A percentile compares a stretch with the other conserved stretches of the same genome.
These are phyloP conservation scores for Irpex sp. DNA, from an alignment of 1,284 basidiomycete species.

Conservation along the genomic window DNA sequence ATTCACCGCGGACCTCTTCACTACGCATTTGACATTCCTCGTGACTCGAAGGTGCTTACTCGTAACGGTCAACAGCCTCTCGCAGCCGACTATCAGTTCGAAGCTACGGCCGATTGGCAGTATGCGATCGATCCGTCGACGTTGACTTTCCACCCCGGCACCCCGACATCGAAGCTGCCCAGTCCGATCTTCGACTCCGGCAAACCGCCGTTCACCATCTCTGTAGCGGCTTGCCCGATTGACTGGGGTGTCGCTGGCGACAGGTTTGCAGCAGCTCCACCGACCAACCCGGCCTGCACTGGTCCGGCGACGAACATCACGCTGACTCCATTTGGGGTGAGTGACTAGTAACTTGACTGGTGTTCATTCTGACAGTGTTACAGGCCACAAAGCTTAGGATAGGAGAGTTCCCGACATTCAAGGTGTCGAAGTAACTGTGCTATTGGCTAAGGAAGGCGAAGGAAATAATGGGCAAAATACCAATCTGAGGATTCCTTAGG, in stretches of 20 bases:
- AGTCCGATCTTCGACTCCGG: constrained; percentile 55
- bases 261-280: constrained; percentile 48
- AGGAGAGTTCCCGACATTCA: constrained; percentile 44
- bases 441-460: neutral
- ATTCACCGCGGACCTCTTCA: constrained; percentile 54
- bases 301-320: constrained; percentile 42
- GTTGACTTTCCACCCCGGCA: constrained; percentile 40
- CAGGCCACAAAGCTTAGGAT: constrained; percentile 54
- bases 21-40: constrained; percentile 50
- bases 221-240: constrained; percentile 47
- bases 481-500: neutral
- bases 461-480: neutral
- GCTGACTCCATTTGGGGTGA: constrained; percentile 50
- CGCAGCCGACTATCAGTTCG: constrained; percentile 51
- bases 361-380: constrained; percentile 1
- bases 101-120: constrained; percentile 46
- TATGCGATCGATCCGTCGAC: constrained; percentile 54
- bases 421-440: constrained; percentile 1
- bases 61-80: constrained; percentile 43
- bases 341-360: constrained; percentile 19
- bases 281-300: constrained; percentile 42
- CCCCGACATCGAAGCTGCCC: constrained; percentile 38
- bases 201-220: constrained; percentile 47
- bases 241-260: constrained; percentile 46
- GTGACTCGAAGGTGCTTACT: constrained; percentile 39